Evolutionary conservation across 2,329 filamentous ascomycete species (phyloP).

Genomic region (Monilinia fructigena): DNA sequence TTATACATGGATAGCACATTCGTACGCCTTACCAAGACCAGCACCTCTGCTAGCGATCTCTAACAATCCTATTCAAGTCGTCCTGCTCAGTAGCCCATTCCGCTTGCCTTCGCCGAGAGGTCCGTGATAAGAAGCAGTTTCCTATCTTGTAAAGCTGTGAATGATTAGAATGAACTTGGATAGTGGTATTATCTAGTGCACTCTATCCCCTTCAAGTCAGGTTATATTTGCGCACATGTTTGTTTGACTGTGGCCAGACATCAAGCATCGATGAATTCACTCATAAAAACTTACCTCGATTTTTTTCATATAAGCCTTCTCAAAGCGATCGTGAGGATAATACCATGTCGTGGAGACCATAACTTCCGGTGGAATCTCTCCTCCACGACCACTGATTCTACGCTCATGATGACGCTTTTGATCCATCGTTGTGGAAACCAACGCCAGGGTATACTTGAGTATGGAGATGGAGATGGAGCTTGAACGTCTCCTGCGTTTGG

Average conservation of each 20-base stretch:
- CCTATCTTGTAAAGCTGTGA: conserved; percentile 62
- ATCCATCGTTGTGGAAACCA: conserved; percentile 54
- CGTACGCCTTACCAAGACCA: conserved; percentile 49
- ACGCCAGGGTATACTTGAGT: conserved; percentile 39
- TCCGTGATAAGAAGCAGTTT: conserved; percentile 53
- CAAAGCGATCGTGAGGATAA: conserved; percentile 75
- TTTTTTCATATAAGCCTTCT: conserved; percentile 88
- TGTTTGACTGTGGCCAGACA: not conserved
- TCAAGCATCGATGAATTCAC: not conserved
- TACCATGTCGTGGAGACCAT: conserved; percentile 86
- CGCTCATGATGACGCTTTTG: conserved; percentile 60
- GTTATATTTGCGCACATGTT: not conserved
- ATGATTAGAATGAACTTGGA: conserved; percentile 13
- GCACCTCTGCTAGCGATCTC: conserved; percentile 55
- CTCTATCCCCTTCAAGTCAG: not conserved
- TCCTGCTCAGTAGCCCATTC: conserved; percentile 90
- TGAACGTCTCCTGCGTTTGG: conserved; percentile 92
- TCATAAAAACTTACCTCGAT: conserved; percentile 52
- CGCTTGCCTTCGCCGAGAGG: conserved; percentile 49
- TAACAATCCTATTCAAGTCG: conserved; percentile 86
- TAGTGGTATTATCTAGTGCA: not conserved
- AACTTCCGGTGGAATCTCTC: conserved; percentile 77
- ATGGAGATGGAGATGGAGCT: conserved; percentile 77
- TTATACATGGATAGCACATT: conserved; percentile 29
- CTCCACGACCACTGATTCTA: conserved; percentile 70